Evolutionary conservation across 164 flowering plant genomes (phyloP).

Genomic region (Amborella trichopoda): DNA sequence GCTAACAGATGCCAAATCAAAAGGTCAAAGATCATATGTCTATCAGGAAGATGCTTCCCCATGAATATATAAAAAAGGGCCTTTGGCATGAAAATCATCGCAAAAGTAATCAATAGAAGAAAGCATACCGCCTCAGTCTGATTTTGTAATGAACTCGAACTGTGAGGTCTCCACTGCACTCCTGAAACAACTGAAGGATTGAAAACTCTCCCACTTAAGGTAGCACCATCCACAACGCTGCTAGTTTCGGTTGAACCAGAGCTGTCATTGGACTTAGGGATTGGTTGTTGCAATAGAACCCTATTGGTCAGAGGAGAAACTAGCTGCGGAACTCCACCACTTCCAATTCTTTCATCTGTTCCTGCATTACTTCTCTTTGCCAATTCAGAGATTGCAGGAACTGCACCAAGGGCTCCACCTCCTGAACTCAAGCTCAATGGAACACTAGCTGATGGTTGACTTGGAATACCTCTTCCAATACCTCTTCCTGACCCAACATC

Average conservation of each 20-base stretch:
- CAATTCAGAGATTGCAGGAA: constrained; percentile 27
- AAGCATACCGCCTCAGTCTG: constrained; percentile 64
- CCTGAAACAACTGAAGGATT: constrained; percentile 60
- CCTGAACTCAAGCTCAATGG: constrained; percentile 34
- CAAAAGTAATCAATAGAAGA: not conserved
- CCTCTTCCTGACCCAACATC: constrained; percentile 51
- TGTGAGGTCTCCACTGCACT: constrained; percentile 77
- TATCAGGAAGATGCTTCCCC: no score
- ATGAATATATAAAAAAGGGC: no score
- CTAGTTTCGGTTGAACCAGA: constrained; percentile 38
- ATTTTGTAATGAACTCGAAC: constrained; percentile 68
- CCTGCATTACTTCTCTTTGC: constrained; percentile 59
- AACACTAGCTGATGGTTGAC: constrained; percentile 33
- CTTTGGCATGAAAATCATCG: no score
- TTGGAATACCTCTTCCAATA: constrained; percentile 39
- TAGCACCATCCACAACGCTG: constrained; percentile 40
- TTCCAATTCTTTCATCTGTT: constrained; percentile 60
- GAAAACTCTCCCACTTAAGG: constrained; percentile 49
- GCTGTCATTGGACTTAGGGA: constrained; percentile 49
- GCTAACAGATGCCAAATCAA: no score
- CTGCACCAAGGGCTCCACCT: constrained; percentile 23
- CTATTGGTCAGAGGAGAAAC: constrained; percentile 55
- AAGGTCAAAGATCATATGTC: no score
- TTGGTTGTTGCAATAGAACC: constrained; percentile 54
- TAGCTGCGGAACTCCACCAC: constrained; percentile 46